Evolutionary conservation across 352 stramenopile genomes (phyloP), one percentile per base, ranked within the genome.

Genomic region (Globisporangium megalacanthum): DNA sequence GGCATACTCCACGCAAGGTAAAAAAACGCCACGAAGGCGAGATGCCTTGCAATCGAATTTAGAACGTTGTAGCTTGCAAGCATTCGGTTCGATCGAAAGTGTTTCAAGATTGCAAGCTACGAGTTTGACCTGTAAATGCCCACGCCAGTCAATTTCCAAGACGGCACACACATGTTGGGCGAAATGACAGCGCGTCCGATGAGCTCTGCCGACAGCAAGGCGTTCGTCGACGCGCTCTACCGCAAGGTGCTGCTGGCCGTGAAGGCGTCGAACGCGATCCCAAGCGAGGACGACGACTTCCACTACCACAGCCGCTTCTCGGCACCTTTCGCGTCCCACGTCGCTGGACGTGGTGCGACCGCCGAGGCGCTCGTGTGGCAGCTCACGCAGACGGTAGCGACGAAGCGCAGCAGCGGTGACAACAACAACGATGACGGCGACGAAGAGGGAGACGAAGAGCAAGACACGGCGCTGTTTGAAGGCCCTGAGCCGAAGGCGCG

Each of bases 231-330:
- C 54, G 64, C 74, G 19, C 64, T 91, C 59, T 91, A 91, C 60
- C 80, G 78, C 58, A 88, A 86, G 53, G 80, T 91, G 58, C 56
- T 91, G 55, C 71, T 86, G 25, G 72, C 72, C 7, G 85, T 94
- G 19, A 94, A 94, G 68, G 85, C 82, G 8, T 90, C 85, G 44
- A 94, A 94, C 64, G 78, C 53, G 0, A 69, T 94, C 20, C 73
- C 77, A 20, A 88, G 66, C 8, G 83, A 92, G 53, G 81, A 94
- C 55, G 85, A 94, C 56, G 85, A 88, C 33, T 94, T 87, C 58
- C 77, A 94, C 63, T 94, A 79, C 66, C 81, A 94, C 64, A 64
- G 62, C 60, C 79, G 89, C 60, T 92, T 92, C 64, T 91, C 75
- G 63, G 49, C 66, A 44, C 72, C 70, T 11, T 91, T 91, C 49